Percentiles rank a stretch among this genome's conserved stretches.
phyloP scores from a whole-genome alignment of 1,284 basidiomycete species.

The Amylostereum chailletii region DNA sequence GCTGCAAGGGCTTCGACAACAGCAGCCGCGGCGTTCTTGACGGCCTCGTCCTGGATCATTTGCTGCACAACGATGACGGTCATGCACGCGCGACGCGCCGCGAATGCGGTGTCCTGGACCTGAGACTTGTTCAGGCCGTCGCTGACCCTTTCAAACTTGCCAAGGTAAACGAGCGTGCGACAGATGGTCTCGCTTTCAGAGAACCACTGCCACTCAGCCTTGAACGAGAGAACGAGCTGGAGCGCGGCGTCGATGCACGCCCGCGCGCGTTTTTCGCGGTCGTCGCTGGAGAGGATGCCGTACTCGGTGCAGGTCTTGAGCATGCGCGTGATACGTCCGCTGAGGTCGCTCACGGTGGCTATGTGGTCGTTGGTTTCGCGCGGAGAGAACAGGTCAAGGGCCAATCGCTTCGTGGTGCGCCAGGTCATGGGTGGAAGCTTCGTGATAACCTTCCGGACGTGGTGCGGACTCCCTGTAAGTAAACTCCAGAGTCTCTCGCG shows the following conservation, averaged over 20 bases:
- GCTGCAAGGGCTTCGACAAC: neutral
- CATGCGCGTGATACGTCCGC: slow-evolving; percentile 6
- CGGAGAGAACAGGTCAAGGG: neutral
- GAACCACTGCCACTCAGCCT: slow-evolving; percentile 1
- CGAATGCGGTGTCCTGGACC: neutral
- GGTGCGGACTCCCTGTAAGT: too few species aligned
- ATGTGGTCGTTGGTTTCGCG: neutral
- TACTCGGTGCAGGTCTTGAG: slow-evolving; percentile 9
- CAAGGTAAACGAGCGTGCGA: neutral
- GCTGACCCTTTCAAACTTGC: neutral
- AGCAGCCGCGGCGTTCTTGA: neutral
- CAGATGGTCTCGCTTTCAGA: neutral
- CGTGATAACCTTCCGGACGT: too few species aligned
- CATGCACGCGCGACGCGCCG: neutral
- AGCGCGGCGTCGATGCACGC: slow-evolving; percentile 1
- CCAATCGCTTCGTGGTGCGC: too few species aligned
- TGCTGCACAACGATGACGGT: neutral
- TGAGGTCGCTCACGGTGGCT: slow-evolving; percentile 5
- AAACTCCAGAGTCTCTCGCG: too few species aligned
- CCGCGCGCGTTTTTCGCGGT: neutral
- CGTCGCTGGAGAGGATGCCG: neutral
- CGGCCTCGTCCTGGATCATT: neutral
- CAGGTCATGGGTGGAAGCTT: too few species aligned
- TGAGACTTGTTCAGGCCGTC: too few species aligned
- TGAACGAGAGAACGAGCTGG: neutral